These are phyloP conservation scores for Amanita pallidorosea DNA, from an alignment of 768 basidiomycete species.

Conservation along the genomic window DNA sequence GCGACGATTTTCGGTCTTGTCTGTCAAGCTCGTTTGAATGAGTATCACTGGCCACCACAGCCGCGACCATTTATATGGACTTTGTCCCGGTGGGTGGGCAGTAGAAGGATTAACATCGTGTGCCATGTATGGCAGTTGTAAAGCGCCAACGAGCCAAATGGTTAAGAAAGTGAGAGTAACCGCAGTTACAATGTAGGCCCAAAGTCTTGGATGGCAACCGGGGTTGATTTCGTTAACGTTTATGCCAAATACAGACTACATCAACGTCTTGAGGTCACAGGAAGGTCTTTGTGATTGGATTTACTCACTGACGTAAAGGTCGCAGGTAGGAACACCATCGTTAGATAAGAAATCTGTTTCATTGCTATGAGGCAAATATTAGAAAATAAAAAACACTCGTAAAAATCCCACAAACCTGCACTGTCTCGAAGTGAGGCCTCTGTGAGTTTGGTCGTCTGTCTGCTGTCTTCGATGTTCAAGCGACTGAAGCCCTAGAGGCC, in stretches of 20 bases:
- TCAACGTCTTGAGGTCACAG: background rate
- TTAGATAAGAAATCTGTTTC: constrained; percentile 51
- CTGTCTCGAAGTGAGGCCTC: constrained; percentile 24
- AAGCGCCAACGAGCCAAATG: constrained; percentile 42
- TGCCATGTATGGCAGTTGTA: constrained; percentile 21
- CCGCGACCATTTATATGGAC: background rate
- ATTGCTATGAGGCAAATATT: constrained; percentile 17
- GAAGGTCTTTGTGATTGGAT: background rate
- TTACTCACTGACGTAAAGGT: constrained; percentile 36
- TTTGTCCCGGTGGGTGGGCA: background rate
- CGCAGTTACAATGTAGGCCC: constrained; percentile 31
- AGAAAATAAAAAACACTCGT: background rate
- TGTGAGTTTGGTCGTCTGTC: constrained; percentile 28
- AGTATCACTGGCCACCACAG: constrained; percentile 5
- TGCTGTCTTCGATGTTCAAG: constrained; percentile 38
- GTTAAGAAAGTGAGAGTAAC: constrained; percentile 38
- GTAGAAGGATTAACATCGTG: background rate
- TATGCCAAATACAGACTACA: constrained; percentile 48
- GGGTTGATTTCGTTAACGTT: constrained; percentile 36
- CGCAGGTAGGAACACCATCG: constrained; percentile 53
- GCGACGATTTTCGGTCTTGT: constrained; percentile 1
- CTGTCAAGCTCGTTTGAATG: background rate
- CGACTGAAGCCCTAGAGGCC: constrained; percentile 28
- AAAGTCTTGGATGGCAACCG: constrained; percentile 23
- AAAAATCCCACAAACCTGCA: constrained; percentile 10